Percentiles rank a stretch among this genome's conserved stretches.
Conservation (phyloP, 306 rosid genomes). For the Sindora glabra region DNA sequence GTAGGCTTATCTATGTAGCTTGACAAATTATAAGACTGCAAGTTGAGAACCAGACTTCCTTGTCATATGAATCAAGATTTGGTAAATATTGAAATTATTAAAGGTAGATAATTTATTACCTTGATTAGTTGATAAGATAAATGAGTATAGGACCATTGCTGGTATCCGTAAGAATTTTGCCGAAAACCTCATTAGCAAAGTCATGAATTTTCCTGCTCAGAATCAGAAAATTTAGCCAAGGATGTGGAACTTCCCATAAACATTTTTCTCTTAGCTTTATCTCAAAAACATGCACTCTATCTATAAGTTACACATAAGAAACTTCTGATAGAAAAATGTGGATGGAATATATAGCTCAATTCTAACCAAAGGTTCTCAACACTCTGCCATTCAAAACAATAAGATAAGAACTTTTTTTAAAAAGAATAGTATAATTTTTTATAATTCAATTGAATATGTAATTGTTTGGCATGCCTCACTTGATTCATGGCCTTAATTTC, state of each 20-base stretch:
- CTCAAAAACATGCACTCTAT: conserved; percentile 78
- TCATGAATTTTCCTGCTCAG: conserved; percentile 59
- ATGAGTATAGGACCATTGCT: conserved; percentile 84
- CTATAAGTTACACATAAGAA: conserved; percentile 69
- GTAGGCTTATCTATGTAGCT: no score
- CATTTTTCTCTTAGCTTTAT: conserved; percentile 59
- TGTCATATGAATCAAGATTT: no score
- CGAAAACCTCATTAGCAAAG: conserved; percentile 61
- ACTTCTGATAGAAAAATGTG: conserved; percentile 74
- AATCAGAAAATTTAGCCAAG: conserved; percentile 83
- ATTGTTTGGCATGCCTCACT: conserved; percentile 31
- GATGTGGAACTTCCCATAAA: conserved; percentile 91
- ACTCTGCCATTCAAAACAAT: conserved; percentile 46
- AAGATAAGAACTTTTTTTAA: no score
- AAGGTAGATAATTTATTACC: conserved; percentile 37
- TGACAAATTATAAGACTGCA: no score
- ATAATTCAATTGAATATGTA: background rate
- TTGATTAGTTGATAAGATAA: conserved; percentile 86
- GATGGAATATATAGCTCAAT: conserved; percentile 52
- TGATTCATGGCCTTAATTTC: conserved; percentile 44
- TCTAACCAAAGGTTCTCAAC: conserved; percentile 49
- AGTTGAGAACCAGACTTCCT: no score
- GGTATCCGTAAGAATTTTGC: conserved; percentile 58
- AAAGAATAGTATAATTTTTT: background rate
- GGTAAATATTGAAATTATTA: background rate